Evolutionary conservation across 345 rosid genomes (phyloP).

Genomic region (Syzygium oleosum): DNA sequence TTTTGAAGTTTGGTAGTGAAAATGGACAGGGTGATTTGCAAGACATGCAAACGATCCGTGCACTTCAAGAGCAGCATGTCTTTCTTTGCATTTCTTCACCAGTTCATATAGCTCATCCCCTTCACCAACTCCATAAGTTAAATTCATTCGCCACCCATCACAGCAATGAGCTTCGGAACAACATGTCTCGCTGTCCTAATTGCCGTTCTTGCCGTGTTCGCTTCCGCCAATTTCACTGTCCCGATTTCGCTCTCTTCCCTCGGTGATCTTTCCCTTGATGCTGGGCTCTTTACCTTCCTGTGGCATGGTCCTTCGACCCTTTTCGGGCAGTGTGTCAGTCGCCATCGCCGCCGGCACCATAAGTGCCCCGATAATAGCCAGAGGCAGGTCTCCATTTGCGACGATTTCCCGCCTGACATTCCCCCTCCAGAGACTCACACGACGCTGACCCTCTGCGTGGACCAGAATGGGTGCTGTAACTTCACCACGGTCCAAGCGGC

Average conservation of each 20-base stretch:
- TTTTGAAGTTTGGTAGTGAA: not conserved
- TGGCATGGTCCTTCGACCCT: not conserved
- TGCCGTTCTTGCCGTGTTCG: slow-evolving; percentile 30
- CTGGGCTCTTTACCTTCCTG: slow-evolving; percentile 3
- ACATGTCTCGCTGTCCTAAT: slow-evolving; percentile 19
- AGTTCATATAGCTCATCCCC: not conserved
- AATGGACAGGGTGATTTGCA: slow-evolving; percentile 65
- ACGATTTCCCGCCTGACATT: slow-evolving; percentile 51
- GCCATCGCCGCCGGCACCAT: slow-evolving; percentile 5
- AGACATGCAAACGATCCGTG: slow-evolving; percentile 72
- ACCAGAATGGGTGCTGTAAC: slow-evolving; percentile 73
- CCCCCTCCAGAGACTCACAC: slow-evolving; percentile 71
- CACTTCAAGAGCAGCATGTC: slow-evolving; percentile 65
- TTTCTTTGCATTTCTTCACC: slow-evolving; percentile 5
- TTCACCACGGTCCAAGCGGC: slow-evolving; percentile 84
- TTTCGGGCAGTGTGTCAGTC: not conserved
- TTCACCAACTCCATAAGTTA: not conserved
- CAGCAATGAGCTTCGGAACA: slow-evolving; percentile 23
- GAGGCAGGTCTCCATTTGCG: slow-evolving; percentile 39
- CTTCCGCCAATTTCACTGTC: slow-evolving; percentile 20
- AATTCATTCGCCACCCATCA: not conserved
- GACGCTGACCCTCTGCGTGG: slow-evolving; percentile 60
- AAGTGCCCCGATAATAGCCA: slow-evolving; percentile 10
- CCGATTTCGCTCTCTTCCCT: slow-evolving; percentile 3
- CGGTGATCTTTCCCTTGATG: not conserved